Evolutionary conservation across 164 flowering plant genomes (phyloP), one percentile per base, ranked within the genome.

Genomic region (Houttuynia cordata): DNA sequence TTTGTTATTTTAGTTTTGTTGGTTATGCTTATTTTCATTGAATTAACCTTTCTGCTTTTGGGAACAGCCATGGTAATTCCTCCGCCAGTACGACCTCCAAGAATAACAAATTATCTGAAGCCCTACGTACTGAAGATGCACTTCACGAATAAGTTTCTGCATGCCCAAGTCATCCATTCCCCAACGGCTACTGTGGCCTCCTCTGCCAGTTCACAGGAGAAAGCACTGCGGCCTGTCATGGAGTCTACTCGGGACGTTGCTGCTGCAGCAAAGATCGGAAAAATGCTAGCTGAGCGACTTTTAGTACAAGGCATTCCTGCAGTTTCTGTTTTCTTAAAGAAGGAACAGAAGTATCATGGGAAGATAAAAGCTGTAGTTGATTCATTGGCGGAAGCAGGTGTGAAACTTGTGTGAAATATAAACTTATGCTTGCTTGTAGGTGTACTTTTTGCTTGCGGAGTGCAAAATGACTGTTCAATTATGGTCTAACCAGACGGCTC

Each of bases 61-160:
- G 37, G 59, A 34, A 17, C 69, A 74, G 72, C 73, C 55, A 89
- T 89, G 97, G 88, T 87, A 24, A 77, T 85, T 65, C 88, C 81
- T 53, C 94, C 91, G 24, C 89, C 93, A 8, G 79, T 74, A 15
- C 81, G 78, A 70, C 79, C 86, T 10, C 76, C 76, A 1, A 80
- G 83, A 70, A 69, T 86, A 39, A 68, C 53, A 0, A 70, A 83
- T 8, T 90, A 61, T 69, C 89, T 87, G 10, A 87, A 86, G 79
- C 97, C 95, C 1, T 90, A 87, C 68, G 76, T 86, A 34, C 64
- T 87, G 76, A 82, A 74, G 67, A 87, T 87, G 97, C 87, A 85
- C 70, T 90, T 87, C 70, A 80, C 93, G 53, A 90, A 90, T 78
- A 87, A 90, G 78, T 87, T 34, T 66, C 91, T 85, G 60, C 74